Evolutionary conservation across 1,284 basidiomycete species (phyloP).

Genomic region (Cryptococcus sp.): DNA sequence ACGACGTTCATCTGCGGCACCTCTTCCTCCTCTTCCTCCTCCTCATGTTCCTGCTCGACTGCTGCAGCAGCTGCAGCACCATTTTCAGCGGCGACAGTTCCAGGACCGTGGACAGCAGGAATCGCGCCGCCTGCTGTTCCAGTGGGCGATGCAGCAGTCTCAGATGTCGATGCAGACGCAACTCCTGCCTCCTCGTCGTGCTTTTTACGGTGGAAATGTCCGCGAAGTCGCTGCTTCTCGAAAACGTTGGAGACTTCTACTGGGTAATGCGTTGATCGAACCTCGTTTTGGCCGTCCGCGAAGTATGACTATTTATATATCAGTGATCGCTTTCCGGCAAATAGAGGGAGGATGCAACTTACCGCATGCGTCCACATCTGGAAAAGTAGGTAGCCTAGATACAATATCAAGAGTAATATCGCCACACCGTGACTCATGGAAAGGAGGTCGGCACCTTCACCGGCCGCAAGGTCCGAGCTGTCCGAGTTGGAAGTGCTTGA

Average conservation of each 20-base stretch:
- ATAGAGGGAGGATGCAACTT: slow-evolving; percentile 7
- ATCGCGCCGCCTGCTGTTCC: slow-evolving; percentile 7
- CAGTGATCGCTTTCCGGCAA: too few relatives aligned
- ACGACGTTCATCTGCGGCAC: slow-evolving; percentile 57
- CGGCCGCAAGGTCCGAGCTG: slow-evolving; percentile 28
- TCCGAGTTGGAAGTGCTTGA: slow-evolving; percentile 27
- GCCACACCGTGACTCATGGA: slow-evolving; percentile 76
- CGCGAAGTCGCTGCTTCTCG: slow-evolving; percentile 18
- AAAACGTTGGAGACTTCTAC: slow-evolving; percentile 32
- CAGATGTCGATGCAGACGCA: slow-evolving; percentile 9
- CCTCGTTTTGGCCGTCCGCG: slow-evolving; percentile 45
- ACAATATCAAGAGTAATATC: slow-evolving; percentile 72
- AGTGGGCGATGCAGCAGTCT: slow-evolving; percentile 1
- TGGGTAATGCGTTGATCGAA: slow-evolving; percentile 44
- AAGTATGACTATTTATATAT: slow-evolving; percentile 60
- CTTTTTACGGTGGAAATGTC: slow-evolving; percentile 30
- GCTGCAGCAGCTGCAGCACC: slow-evolving; percentile 2
- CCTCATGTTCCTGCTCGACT: slow-evolving; percentile 31
- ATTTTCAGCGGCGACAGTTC: slow-evolving; percentile 11
- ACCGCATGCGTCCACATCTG: slow-evolving; percentile 79
- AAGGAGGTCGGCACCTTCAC: slow-evolving; percentile 61
- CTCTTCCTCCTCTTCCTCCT: slow-evolving; percentile 51
- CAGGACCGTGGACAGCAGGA: slow-evolving; percentile 13
- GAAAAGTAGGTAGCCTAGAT: slow-evolving; percentile 74
- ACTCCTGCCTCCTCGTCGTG: slow-evolving; percentile 27